Evolutionary conservation across 208 protist genomes (phyloP).

Genomic region (Novymonas esmeraldas): DNA sequence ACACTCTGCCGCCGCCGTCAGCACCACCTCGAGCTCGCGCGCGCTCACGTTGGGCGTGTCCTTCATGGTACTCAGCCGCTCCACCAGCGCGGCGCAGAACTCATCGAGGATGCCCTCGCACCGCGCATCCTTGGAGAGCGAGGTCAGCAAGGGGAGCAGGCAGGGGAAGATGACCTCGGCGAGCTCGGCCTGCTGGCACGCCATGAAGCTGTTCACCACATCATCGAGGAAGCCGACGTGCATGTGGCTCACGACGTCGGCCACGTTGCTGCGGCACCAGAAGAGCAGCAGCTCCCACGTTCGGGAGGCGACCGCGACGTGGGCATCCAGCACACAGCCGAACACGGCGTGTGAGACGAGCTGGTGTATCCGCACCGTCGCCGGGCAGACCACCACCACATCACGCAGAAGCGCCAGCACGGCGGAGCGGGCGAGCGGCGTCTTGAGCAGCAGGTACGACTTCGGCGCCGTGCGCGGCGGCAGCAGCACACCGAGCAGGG

Average conservation of each 20-base stretch:
- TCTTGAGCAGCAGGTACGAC: constrained; percentile 51
- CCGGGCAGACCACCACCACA: constrained; percentile 64
- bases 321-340: constrained; percentile 47
- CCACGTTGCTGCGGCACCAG: constrained; percentile 62
- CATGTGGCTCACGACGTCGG: constrained; percentile 62
- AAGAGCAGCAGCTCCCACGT: constrained; percentile 84
- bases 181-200: constrained; percentile 51
- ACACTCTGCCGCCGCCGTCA: constrained; percentile 61
- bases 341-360: constrained; percentile 57
- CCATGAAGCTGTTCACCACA: constrained; percentile 80
- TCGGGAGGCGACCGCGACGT: constrained; percentile 53
- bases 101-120: constrained; percentile 65
- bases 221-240: constrained; percentile 65
- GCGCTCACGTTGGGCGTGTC: constrained; percentile 69
- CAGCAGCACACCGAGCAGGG: constrained; percentile 44
- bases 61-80: constrained; percentile 51
- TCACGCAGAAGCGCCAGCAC: constrained; percentile 79
- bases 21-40: constrained; percentile 64
- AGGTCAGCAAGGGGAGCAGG: constrained; percentile 77
- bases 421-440: constrained; percentile 72
- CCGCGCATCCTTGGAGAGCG: constrained; percentile 73
- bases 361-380: constrained; percentile 56
- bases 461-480: constrained; percentile 32
- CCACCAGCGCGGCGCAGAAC: constrained; percentile 78
- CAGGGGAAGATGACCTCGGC: constrained; percentile 83